A percentile compares a stretch with the other conserved stretches of the same genome.
phyloP scores from a whole-genome alignment of 2,329 filamentous ascomycete species.

The Cladosporium sp. region DNA sequence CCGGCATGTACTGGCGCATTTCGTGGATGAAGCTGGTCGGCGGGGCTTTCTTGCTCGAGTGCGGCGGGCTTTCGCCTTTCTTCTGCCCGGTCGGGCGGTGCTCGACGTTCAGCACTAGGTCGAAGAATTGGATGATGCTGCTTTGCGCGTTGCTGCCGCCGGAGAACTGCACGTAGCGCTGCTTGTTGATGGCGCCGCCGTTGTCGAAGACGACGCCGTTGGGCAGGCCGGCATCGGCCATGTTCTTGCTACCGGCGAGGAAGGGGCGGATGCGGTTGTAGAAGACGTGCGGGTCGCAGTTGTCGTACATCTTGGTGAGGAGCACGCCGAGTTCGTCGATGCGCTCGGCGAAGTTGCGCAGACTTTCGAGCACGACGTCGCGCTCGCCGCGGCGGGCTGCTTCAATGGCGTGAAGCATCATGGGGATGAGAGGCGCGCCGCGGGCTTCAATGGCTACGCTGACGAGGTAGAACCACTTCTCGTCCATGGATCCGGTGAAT shows the following conservation, averaged over 20 bases:
- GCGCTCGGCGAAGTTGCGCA: constrained; percentile 80
- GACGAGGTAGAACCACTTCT: constrained; percentile 98
- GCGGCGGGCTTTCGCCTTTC: constrained; percentile 35
- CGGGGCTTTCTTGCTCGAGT: constrained; percentile 42
- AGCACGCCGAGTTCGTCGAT: constrained; percentile 78
- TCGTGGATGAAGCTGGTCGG: constrained; percentile 84
- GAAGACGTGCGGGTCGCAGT: constrained; percentile 90
- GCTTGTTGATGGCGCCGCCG: constrained; percentile 49
- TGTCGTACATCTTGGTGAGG: constrained; percentile 88
- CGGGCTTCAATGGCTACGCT: constrained; percentile 94
- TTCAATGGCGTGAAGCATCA: constrained; percentile 84
- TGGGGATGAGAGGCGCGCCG: constrained; percentile 77
- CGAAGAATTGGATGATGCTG: constrained; percentile 96
- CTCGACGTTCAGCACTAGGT: constrained; percentile 82
- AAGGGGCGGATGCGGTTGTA: constrained; percentile 96
- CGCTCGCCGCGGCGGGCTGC: constrained; percentile 70
- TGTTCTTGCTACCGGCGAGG: constrained; percentile 94
- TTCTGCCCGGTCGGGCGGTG: constrained; percentile 84
- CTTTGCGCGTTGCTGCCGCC: constrained; percentile 97
- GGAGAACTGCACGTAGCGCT: constrained; percentile 75
- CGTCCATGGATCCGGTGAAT: constrained; percentile 90
- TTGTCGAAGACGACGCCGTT: constrained; percentile 82
- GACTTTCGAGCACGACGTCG: constrained; percentile 66
- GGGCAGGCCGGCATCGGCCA: constrained; percentile 88
- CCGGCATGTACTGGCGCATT: constrained; percentile 97